Evolutionary conservation across 1,139 yeast species (phyloP), one percentile per base, ranked within the genome.

Genomic region (Geotrichum aggregatum): DNA sequence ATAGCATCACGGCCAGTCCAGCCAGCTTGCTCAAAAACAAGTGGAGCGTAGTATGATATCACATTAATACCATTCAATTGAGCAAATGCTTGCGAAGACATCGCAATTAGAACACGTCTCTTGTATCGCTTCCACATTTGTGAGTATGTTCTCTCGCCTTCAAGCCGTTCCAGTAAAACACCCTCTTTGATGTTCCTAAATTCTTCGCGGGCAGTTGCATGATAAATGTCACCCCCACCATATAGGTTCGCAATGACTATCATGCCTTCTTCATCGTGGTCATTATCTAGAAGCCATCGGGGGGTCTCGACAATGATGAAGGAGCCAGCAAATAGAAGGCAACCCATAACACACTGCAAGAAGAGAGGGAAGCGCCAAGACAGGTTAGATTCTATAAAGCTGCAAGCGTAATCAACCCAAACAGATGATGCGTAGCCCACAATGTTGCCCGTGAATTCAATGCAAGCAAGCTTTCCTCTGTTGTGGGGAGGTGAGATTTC

Each of bases 21-120:
- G 24, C 97, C 97, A 2, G 97, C 97, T 63, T 87, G 87, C 67
- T 88, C 96, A 68, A 89, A 91, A 45, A 89, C 94, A 71, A 89
- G 75, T 0, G 97, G 96, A 1, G 96, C 96, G 70, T 89, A 89
- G 71, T 89, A 91, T 1, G 95, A 83, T 52, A 91, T 87, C 56
- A 91, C 91, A 64, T 89, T 89, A 67, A 89, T 91, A 62, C 98
- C 98, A 64, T 88, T 87, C 66, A 89, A 74, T 68, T 89, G 98
- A 2, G 96, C 96, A 75, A 89, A 87, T 73, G 88, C 81, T 65
- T 86, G 94, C 1, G 96, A 84, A 34, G 89, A 83, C 80, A 94
- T 87, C 5, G 96, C 97, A 57, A 89, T 86, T 28, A 88, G 76
- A n/a, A 89, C 81, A 48, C 97, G 74, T 65, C 82, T 81, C 58